Evolutionary conservation across 208 protist genomes (phyloP).

Genomic region (Leishmania major): DNA sequence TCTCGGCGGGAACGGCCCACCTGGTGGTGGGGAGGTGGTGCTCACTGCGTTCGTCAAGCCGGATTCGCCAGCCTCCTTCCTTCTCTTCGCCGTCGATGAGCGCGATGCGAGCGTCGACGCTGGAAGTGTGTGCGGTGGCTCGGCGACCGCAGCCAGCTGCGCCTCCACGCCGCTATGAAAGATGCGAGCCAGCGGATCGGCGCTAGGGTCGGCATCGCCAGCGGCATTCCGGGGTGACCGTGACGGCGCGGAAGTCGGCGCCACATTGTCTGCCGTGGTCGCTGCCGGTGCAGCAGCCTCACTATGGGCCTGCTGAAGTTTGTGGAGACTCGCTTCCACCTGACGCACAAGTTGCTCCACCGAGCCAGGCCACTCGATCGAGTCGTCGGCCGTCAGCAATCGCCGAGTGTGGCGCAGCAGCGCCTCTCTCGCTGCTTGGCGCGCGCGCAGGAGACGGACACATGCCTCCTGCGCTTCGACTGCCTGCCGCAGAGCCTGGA

Average conservation of each 20-base stretch:
- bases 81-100: not conserved
- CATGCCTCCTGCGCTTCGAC: slow-evolving; percentile 35
- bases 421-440: slow-evolving; percentile 26
- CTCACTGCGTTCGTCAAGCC: not conserved
- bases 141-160: slow-evolving; percentile 17
- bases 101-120: not conserved
- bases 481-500: slow-evolving; percentile 20
- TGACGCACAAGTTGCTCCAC: slow-evolving; percentile 19
- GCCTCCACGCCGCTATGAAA: slow-evolving; percentile 24
- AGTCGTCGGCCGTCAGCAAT: slow-evolving; percentile 14
- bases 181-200: slow-evolving; percentile 12
- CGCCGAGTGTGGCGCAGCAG: slow-evolving; percentile 24
- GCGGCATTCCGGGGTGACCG: not conserved
- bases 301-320: not conserved
- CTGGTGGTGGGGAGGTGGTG: not conserved
- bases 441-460: slow-evolving; percentile 31
- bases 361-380: slow-evolving; percentile 8
- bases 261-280: too few species aligned
- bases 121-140: not conserved
- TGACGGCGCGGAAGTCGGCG: not conserved
- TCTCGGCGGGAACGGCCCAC: not conserved
- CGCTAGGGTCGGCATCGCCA: not conserved
- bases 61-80: not conserved
- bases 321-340: slow-evolving; percentile 15
- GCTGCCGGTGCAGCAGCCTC: not conserved